Evolutionary conservation across 1,284 basidiomycete species (phyloP).

Genomic region (Melanopsichium pennsylvanicum): DNA sequence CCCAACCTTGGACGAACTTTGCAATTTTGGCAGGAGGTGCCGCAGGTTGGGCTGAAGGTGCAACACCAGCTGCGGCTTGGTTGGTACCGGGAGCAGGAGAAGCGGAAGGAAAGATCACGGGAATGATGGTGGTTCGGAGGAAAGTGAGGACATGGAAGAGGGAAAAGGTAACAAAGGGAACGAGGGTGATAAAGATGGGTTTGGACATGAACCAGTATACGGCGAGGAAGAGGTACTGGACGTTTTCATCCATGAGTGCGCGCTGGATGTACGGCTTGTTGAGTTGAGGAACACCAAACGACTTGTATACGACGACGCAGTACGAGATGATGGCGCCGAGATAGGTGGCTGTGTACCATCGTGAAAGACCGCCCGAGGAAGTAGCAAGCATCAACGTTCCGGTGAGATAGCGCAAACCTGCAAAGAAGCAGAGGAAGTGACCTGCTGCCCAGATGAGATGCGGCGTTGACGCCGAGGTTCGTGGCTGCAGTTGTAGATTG

Average conservation of each 20-base stretch:
- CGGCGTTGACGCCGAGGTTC: slow-evolving; percentile 59
- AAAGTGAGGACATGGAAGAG: slow-evolving; percentile 65
- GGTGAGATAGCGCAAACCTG: slow-evolving; percentile 60
- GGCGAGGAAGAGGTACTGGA: slow-evolving; percentile 64
- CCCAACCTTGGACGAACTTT: slow-evolving; percentile 64
- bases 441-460: slow-evolving; percentile 66
- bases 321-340: slow-evolving; percentile 65
- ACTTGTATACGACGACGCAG: slow-evolving; percentile 66
- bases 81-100: slow-evolving; percentile 30
- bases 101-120: slow-evolving; percentile 48
- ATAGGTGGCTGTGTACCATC: slow-evolving; percentile 62
- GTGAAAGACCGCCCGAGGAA: slow-evolving; percentile 45
- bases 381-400: slow-evolving; percentile 50
- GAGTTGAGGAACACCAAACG: slow-evolving; percentile 63
- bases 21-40: slow-evolving; percentile 52
- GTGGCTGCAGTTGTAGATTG: slow-evolving; percentile 12
- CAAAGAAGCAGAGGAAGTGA: slow-evolving; percentile 64
- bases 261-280: slow-evolving; percentile 64
- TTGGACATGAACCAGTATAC: slow-evolving; percentile 66
- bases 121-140: slow-evolving; percentile 56
- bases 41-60: slow-evolving; percentile 28
- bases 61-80: slow-evolving; percentile 22
- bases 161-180: slow-evolving; percentile 65
- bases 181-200: slow-evolving; percentile 65
- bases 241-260: slow-evolving; percentile 66